Evolutionary conservation across 129 eudicot genomes (phyloP).

Genomic region (Logfia minima): DNA sequence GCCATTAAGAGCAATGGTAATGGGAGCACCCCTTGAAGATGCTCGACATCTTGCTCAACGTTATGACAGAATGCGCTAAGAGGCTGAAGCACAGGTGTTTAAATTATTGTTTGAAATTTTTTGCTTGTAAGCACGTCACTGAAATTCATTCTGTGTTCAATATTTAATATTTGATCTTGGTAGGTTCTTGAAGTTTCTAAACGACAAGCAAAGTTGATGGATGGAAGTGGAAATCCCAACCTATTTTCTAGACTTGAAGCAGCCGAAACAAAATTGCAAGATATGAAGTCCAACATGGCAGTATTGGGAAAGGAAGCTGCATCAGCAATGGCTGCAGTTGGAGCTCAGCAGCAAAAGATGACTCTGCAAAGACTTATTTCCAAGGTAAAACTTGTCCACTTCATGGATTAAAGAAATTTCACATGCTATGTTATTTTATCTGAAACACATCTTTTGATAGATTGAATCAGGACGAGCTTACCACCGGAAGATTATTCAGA

Average conservation of each 20-base stretch:
- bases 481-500: slow-evolving; percentile 79
- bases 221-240: slow-evolving; percentile 63
- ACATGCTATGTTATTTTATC: slow-evolving; percentile 15
- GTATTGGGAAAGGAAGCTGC: slow-evolving; percentile 86
- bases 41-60: slow-evolving; percentile 98
- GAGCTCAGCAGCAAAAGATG: no score
- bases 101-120: neutral
- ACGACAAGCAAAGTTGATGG: slow-evolving; percentile 81
- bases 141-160: neutral
- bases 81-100: slow-evolving; percentile 91
- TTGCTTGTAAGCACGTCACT: neutral
- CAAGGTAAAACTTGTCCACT: slow-evolving; percentile 50
- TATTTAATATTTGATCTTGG: slow-evolving; percentile 23
- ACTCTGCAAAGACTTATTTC: slow-evolving; percentile 81
- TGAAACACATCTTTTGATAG: slow-evolving; percentile 36
- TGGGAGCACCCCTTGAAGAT: slow-evolving; percentile 96
- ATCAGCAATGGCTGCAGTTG: no score
- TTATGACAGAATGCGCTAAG: slow-evolving; percentile 88
- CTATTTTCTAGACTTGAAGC: slow-evolving; percentile 67
- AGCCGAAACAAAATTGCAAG: slow-evolving; percentile 76
- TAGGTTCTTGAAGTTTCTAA: slow-evolving; percentile 91
- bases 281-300: slow-evolving; percentile 81
- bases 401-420: slow-evolving; percentile 1
- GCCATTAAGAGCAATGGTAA: slow-evolving; percentile 90
- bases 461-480: slow-evolving; percentile 91